A percentile compares a stretch with the other conserved stretches of the same genome.
These are phyloP conservation scores for Chrysanthemum lavandulifolium DNA, from an alignment of 129 eudicot species.

Conservation along the genomic window DNA sequence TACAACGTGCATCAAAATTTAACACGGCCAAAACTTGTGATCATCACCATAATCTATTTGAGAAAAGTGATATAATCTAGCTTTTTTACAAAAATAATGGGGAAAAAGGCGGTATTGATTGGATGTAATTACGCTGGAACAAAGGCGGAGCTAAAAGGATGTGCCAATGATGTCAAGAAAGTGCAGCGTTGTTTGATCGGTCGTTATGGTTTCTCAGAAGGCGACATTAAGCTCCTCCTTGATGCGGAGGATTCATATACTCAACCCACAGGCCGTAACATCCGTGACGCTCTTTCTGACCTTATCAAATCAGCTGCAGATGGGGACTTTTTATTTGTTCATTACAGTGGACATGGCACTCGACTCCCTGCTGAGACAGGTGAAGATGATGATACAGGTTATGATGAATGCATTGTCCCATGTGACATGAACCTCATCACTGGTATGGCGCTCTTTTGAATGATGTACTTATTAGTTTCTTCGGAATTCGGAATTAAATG, in stretches of 20 bases:
- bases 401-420: constrained; percentile 93
- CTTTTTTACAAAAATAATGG: constrained; percentile 33
- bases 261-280: constrained; percentile 77
- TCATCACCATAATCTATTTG: not conserved
- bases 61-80: too few species aligned
- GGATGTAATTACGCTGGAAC: constrained; percentile 85
- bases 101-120: constrained; percentile 69
- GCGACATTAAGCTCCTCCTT: constrained; percentile 59
- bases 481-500: not conserved
- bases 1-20: too few species aligned
- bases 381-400: constrained; percentile 89
- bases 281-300: constrained; percentile 53
- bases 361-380: constrained; percentile 90
- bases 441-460: constrained; percentile 33
- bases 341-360: constrained; percentile 92
- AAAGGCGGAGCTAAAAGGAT: constrained; percentile 80
- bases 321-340: constrained; percentile 66
- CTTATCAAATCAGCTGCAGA: constrained; percentile 61
- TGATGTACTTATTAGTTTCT: not conserved
- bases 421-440: constrained; percentile 87
- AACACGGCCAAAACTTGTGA: not conserved
- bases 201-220: constrained; percentile 64
- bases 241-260: constrained; percentile 62
- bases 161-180: constrained; percentile 70
- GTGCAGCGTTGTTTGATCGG: constrained; percentile 64